These are phyloP conservation scores for Entomortierella chlamydospora DNA, from an alignment of 192 early-diverging fungal species.

Conservation along the genomic window DNA sequence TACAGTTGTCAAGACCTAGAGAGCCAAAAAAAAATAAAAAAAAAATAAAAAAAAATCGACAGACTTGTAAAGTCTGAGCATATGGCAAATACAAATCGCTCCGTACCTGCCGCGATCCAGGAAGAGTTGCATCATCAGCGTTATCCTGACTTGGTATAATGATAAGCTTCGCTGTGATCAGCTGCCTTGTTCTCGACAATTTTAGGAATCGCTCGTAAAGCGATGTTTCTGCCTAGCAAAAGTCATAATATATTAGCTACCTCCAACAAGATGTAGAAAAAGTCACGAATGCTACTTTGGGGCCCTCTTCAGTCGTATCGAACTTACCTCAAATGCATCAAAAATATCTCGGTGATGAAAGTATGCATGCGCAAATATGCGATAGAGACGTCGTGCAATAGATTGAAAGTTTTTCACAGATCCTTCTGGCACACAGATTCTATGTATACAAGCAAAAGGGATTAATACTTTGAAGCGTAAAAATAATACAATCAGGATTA, in stretches of 20 bases:
- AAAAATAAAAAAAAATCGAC: too few species aligned
- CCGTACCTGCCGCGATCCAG: slow-evolving; percentile 25
- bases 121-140: slow-evolving; percentile 7
- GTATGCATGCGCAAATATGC: slow-evolving; percentile 97
- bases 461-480: too few species aligned
- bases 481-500: not conserved
- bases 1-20: too few species aligned
- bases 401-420: slow-evolving; percentile 89
- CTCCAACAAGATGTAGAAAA: not conserved
- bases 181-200: slow-evolving; percentile 69
- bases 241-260: not conserved
- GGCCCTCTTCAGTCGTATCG: too few species aligned
- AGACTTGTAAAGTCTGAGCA: too few species aligned
- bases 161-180: slow-evolving; percentile 76
- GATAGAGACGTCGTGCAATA: slow-evolving; percentile 91
- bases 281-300: not conserved
- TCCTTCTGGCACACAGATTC: slow-evolving; percentile 69
- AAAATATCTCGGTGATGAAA: slow-evolving; percentile 93
- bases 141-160: slow-evolving; percentile 66
- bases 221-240: slow-evolving; percentile 70
- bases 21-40: too few species aligned
- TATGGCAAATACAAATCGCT: too few species aligned
- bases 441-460: slow-evolving; percentile 25
- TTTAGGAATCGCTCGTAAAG: slow-evolving; percentile 81
- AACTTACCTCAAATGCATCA: slow-evolving; percentile 81